Evolutionary conservation across 768 basidiomycete species (phyloP).

Genomic region (Boletus speciosus): DNA sequence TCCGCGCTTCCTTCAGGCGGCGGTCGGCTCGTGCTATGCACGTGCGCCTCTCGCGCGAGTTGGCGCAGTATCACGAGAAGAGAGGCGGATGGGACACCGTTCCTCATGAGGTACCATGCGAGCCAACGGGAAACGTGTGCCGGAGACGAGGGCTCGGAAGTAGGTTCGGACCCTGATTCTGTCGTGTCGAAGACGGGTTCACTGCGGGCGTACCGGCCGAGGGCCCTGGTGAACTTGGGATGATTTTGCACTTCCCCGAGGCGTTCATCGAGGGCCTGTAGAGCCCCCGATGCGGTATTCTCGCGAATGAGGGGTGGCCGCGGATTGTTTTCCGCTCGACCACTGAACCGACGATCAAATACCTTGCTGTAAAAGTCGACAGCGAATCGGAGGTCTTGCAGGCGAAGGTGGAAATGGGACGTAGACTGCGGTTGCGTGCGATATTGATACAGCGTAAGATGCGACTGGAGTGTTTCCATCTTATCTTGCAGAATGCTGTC

Average conservation of each 20-base stretch:
- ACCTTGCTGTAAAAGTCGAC: conserved; percentile 75
- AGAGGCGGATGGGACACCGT: conserved; percentile 68
- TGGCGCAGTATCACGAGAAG: conserved; percentile 58
- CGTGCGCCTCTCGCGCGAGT: conserved; percentile 60
- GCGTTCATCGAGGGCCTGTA: conserved; percentile 58
- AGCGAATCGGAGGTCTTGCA: conserved; percentile 73
- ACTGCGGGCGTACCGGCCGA: conserved; percentile 57
- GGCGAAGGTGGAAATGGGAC: conserved; percentile 59
- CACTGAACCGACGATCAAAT: conserved; percentile 73
- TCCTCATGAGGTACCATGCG: conserved; percentile 69
- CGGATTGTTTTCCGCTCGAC: conserved; percentile 59
- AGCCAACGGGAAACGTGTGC: conserved; percentile 38
- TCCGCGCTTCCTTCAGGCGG: conserved; percentile 51
- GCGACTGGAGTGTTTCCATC: conserved; percentile 69
- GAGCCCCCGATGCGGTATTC: conserved; percentile 61
- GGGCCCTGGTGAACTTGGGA: conserved; percentile 25
- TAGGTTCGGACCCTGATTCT: conserved; percentile 2
- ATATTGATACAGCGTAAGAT: conserved; percentile 68
- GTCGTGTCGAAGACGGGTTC: conserved; percentile 35
- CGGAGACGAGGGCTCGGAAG: conserved; percentile 5
- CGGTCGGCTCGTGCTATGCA: conserved; percentile 47
- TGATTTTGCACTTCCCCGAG: conserved; percentile 42
- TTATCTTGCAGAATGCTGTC: conserved; percentile 94
- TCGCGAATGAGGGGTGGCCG: conserved; percentile 70
- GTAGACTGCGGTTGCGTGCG: conserved; percentile 57